Base-by-base conservation (phyloP, 805 yeast genomes). In the Candida adriatica region DNA sequence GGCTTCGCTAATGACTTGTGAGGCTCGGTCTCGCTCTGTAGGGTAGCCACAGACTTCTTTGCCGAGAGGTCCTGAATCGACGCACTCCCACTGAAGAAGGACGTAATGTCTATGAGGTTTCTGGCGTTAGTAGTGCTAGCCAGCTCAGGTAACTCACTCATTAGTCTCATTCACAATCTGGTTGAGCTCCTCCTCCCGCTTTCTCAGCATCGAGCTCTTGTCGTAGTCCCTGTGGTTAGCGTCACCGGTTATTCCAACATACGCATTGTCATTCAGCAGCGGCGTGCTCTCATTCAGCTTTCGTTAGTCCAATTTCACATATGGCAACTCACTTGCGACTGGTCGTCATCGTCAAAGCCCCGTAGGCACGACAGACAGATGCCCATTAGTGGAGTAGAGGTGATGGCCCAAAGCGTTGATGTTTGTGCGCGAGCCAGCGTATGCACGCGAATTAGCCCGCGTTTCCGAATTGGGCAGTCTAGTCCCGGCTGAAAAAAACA, bases 161-260 rank as follows among this genome's bases (percentile, higher is more conserved):
- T 45, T 51, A 4, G 56, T 50, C 18, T 67, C 73, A 39, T 62
- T 62, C 28, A 69, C 75, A 11, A 69, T 68, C 16, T 50, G 47
- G 34, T 62, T 63, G 26, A 69, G 51, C 39, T 69, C 73, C 27
- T 60, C 64, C 38, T 69, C 73, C 39, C 75, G 51, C 33, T 58
- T 37, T 26, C 42, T 35, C 14, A 49, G 21, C 5, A 31, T 20
- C 1, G 48, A 44, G 5, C 41, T 43, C 26, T 41, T 49, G 27
- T 49, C 53, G 18, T 45, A 45, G 29, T 43, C 40, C n/a, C 38
- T 38, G 27, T 13, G 23, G 35, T 42, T 34, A 35, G 40, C 34
- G 8, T n/a, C 8, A 19, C n/a, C n/a, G n/a, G n/a, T n/a, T n/a
- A n/a, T n/a, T n/a, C n/a, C n/a, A n/a, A n/a, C n/a, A n/a, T n/a